phyloP scores from a whole-genome alignment of 179 eudicot species.

The Silene vulgaris region DNA sequence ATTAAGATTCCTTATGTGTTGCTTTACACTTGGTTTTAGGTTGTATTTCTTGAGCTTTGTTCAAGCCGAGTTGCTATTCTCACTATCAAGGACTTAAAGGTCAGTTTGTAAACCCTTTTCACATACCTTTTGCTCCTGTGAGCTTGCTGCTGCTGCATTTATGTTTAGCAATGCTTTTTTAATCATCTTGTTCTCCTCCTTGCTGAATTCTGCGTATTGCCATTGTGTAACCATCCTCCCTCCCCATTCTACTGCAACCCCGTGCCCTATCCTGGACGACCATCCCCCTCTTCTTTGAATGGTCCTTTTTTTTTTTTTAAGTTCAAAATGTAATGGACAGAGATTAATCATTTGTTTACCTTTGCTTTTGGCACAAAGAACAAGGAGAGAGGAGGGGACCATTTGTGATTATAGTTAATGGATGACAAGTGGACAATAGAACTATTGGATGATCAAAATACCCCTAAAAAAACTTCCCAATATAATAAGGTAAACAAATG shows the following conservation, averaged over 20 bases:
- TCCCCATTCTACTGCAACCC: neutral
- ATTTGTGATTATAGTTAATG: too few relatives aligned
- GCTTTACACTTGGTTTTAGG: conserved; percentile 38
- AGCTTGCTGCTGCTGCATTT: neutral
- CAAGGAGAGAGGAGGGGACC: too few relatives aligned
- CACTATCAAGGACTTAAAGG: conserved; percentile 70
- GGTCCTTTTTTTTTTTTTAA: neutral
- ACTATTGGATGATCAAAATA: too few relatives aligned
- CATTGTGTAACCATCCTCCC: too few relatives aligned
- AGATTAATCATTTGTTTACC: too few relatives aligned
- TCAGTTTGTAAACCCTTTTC: conserved; percentile 19
- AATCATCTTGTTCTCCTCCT: neutral
- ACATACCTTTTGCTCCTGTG: neutral
- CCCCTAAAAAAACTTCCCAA: too few relatives aligned
- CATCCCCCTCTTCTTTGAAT: neutral
- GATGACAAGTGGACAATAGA: too few relatives aligned
- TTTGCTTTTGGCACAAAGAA: too few relatives aligned
- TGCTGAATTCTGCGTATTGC: neutral
- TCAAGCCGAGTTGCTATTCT: conserved; percentile 76
- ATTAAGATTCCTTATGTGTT: neutral
- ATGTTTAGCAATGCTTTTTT: neutral
- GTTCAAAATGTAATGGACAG: too few relatives aligned
- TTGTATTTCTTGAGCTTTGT: conserved; percentile 86
- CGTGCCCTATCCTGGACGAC: neutral
- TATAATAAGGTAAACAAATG: too few relatives aligned